Conservation (phyloP, 1,284 basidiomycete species). For the Tremellales sp. region DNA sequence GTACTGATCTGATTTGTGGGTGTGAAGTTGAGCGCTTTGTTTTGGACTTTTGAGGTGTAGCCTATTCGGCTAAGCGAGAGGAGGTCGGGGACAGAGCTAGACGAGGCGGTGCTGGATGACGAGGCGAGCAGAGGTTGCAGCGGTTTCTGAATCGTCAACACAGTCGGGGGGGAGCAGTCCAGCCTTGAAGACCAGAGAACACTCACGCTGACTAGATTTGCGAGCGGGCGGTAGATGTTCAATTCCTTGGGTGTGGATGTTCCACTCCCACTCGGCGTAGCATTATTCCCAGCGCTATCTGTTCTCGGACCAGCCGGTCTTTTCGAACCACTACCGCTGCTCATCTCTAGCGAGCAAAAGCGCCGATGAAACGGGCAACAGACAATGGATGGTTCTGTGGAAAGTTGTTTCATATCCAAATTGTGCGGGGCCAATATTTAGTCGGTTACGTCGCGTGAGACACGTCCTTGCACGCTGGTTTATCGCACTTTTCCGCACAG, state of each 20-base stretch:
- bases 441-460: no score
- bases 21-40: slow-evolving; percentile 31
- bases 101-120: slow-evolving; percentile 2
- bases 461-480: no score
- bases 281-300: no score
- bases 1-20: not conserved
- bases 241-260: no score
- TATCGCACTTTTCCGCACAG: no score
- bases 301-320: no score
- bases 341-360: no score
- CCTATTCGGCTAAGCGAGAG: slow-evolving; percentile 22
- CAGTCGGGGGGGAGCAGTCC: not conserved
- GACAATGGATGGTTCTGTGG: no score
- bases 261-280: not conserved
- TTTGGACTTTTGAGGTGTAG: slow-evolving; percentile 27
- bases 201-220: slow-evolving; percentile 24
- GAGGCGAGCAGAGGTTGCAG: slow-evolving; percentile 13
- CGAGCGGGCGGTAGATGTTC: slow-evolving; percentile 17
- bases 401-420: no score
- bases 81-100: slow-evolving; percentile 19
- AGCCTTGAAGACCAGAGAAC: not conserved
- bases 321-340: no score
- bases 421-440: no score
- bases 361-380: no score
- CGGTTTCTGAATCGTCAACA: slow-evolving; percentile 10